Conservation (phyloP, 2,329 filamentous ascomycete genomes). For the Botryotinia calthae region DNA sequence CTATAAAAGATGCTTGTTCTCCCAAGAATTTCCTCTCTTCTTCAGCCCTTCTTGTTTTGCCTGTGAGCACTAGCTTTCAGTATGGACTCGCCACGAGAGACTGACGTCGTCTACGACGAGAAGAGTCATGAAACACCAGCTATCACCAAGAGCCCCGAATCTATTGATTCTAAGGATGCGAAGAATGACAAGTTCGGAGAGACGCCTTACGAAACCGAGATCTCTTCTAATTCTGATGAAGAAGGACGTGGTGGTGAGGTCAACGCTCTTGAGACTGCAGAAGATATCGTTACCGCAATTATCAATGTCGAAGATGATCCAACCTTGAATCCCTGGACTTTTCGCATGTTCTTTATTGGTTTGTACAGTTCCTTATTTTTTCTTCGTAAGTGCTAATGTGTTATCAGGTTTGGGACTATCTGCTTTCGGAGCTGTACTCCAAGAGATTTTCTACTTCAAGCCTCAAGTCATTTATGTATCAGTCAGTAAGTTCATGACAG, state of each 20-base stretch:
- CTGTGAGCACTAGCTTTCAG: conserved; percentile 3
- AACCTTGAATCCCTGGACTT: conserved; percentile 39
- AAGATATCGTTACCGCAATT: conserved; percentile 22
- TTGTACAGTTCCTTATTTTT: neutral
- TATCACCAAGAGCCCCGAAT: neutral
- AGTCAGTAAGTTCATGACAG: conserved; percentile 28
- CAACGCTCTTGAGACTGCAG: conserved; percentile 19
- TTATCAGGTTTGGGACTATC: conserved; percentile 39
- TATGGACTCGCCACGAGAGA: conserved; percentile 15
- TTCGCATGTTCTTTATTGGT: conserved; percentile 43
- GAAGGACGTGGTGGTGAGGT: conserved; percentile 15
- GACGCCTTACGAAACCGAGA: conserved; percentile 2
- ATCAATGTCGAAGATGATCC: conserved; percentile 28
- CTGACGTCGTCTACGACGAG: conserved; percentile 9
- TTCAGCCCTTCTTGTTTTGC: neutral
- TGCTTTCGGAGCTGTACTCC: conserved; percentile 42
- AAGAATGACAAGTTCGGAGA: neutral
- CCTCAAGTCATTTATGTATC: conserved; percentile 47
- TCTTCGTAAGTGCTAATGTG: neutral
- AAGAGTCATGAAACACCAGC: conserved; percentile 9
- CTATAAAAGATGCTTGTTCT: conserved; percentile 5
- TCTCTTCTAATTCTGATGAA: conserved; percentile 2
- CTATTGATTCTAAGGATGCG: neutral
- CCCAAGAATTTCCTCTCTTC: neutral
- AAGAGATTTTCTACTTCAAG: conserved; percentile 49